These are phyloP conservation scores for Kwoniella botswanensis DNA, from an alignment of 768 basidiomycete species.

Conservation along the genomic window DNA sequence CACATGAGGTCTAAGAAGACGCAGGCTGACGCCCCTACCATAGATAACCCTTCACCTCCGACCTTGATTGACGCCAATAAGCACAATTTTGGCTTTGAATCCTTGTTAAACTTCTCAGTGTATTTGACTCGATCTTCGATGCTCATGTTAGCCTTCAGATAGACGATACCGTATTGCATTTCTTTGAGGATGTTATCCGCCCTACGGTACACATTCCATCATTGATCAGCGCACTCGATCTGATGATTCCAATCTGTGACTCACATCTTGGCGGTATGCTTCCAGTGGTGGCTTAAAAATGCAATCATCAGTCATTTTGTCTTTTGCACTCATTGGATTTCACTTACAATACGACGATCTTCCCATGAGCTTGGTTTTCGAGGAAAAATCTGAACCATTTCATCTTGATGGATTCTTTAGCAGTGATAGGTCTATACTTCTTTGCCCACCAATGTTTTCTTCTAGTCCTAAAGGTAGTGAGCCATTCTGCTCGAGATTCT, in stretches of 20 bases:
- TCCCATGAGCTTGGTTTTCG: background rate
- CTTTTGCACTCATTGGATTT: too few relatives aligned
- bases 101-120: background rate
- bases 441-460: background rate
- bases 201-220: background rate
- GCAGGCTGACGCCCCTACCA: slow-evolving; percentile 2
- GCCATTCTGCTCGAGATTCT: background rate
- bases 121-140: background rate
- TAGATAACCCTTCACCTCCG: slow-evolving; percentile 17
- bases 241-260: background rate
- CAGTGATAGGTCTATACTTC: background rate
- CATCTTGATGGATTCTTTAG: slow-evolving; percentile 13
- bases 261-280: slow-evolving; percentile 1
- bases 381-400: slow-evolving; percentile 13
- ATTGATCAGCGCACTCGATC: background rate
- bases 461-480: background rate
- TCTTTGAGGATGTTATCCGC: background rate
- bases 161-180: background rate
- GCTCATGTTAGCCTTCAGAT: background rate
- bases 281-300: background rate
- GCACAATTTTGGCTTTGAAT: background rate
- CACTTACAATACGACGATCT: slow-evolving; percentile 18
- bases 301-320: background rate
- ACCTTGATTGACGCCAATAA: slow-evolving; percentile 8
- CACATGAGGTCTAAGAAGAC: slow-evolving; percentile 11